Evolutionary conservation across 1,284 basidiomycete species (phyloP).

Genomic region (Puccinia coronata): DNA sequence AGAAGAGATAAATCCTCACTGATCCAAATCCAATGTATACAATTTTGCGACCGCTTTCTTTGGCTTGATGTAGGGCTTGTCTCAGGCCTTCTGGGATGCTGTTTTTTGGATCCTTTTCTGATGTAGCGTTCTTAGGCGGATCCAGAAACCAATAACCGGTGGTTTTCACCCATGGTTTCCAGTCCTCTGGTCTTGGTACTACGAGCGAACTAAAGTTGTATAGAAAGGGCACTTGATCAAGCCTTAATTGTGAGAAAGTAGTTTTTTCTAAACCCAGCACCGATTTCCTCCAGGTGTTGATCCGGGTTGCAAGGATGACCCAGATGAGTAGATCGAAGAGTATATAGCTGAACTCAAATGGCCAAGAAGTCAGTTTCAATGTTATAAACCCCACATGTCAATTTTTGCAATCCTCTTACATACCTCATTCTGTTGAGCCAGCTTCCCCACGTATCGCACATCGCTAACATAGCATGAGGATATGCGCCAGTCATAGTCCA

Average conservation of each 20-base stretch:
- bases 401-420: constrained; percentile 52
- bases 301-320: constrained; percentile 85
- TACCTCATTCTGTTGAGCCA: constrained; percentile 20
- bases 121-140: constrained; percentile 75
- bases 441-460: constrained; percentile 19
- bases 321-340: constrained; percentile 98
- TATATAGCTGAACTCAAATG: constrained; percentile 67
- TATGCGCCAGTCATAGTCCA: constrained; percentile 76
- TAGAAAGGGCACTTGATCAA: constrained; percentile 92
- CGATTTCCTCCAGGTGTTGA: constrained; percentile 88
- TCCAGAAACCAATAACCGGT: constrained; percentile 96
- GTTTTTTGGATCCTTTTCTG: constrained; percentile 67
- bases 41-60: constrained; percentile 75
- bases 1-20: not conserved
- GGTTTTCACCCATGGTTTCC: constrained; percentile 96
- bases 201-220: constrained; percentile 81
- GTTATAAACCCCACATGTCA: constrained; percentile 56
- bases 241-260: constrained; percentile 86
- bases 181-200: constrained; percentile 87
- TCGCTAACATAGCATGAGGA: constrained; percentile 94
- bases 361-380: not conserved
- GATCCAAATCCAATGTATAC: constrained; percentile 99
- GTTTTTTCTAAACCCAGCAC: constrained; percentile 75
- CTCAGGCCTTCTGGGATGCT: constrained; percentile 80
- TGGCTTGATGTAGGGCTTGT: constrained; percentile 77